A percentile compares a stretch with the other conserved stretches of the same genome.
Evolutionary conservation across 768 basidiomycete genomes (phyloP).

Genomic region (Goffeauzyma gilvescens): DNA sequence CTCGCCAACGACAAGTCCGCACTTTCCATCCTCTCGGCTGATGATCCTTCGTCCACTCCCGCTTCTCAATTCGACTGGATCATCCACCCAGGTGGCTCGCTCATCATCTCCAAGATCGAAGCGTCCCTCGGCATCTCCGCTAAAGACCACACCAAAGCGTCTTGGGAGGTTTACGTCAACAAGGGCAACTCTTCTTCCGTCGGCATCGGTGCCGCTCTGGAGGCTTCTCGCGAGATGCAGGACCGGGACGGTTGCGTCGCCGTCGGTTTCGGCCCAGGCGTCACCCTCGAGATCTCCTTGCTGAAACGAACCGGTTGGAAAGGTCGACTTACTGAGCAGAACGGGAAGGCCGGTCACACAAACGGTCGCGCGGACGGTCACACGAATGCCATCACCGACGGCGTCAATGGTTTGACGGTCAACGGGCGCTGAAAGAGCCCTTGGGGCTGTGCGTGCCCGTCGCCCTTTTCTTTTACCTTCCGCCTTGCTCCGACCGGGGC

Average conservation of each 20-base stretch:
- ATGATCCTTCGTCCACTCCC: slow-evolving; percentile 4
- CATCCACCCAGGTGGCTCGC: slow-evolving; percentile 15
- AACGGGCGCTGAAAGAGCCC: too few species aligned
- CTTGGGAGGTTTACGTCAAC: slow-evolving; percentile 13
- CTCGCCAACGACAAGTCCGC: too few species aligned
- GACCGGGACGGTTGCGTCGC: slow-evolving; percentile 11
- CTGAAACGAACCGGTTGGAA: slow-evolving; percentile 11
- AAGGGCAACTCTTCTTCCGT: slow-evolving; percentile 12
- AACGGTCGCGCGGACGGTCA: not conserved
- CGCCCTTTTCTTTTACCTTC: too few species aligned
- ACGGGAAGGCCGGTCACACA: not conserved
- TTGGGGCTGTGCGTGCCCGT: too few species aligned
- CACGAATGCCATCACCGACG: too few species aligned
- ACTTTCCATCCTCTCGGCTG: not conserved
- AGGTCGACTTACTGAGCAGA: slow-evolving; percentile 1
- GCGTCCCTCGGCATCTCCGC: not conserved
- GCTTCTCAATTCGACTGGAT: slow-evolving; percentile 13
- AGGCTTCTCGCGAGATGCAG: slow-evolving; percentile 5
- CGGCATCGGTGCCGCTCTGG: slow-evolving; percentile 12
- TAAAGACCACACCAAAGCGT: slow-evolving; percentile 9
- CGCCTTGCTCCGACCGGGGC: too few species aligned
- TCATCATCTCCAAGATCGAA: slow-evolving; percentile 12
- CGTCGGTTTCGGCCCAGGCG: slow-evolving; percentile 14
- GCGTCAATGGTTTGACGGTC: too few species aligned
- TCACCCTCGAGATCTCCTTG: slow-evolving; percentile 14